Evolutionary conservation across 2,329 filamentous ascomycete genomes (phyloP).

Genomic region (Leptoxyphium fumago): DNA sequence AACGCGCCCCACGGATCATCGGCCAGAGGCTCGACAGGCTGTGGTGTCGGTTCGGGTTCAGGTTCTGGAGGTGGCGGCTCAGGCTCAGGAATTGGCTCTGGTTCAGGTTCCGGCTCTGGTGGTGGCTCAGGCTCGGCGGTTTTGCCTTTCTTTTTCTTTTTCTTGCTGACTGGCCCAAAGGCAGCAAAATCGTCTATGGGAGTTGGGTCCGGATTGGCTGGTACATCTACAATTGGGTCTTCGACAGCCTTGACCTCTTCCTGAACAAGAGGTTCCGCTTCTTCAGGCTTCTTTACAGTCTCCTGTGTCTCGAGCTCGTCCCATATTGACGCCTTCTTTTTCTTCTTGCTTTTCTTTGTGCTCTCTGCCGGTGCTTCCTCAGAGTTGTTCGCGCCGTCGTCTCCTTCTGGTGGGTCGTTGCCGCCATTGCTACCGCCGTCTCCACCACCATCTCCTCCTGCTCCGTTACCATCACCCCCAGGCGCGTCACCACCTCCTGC

Average conservation of each 20-base stretch:
- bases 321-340: slow-evolving; percentile 24
- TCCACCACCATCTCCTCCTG: slow-evolving; percentile 15
- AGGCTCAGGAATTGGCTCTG: slow-evolving; percentile 4
- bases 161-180: slow-evolving; percentile 18
- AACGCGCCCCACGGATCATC: slow-evolving; percentile 25
- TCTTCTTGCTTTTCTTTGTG: slow-evolving; percentile 25
- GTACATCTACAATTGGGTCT: slow-evolving; percentile 18
- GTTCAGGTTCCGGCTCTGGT: slow-evolving; percentile 8
- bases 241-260: slow-evolving; percentile 3
- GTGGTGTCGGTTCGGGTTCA: neutral
- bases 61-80: slow-evolving; percentile 5
- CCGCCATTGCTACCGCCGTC: slow-evolving; percentile 11
- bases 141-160: slow-evolving; percentile 17
- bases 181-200: slow-evolving; percentile 24
- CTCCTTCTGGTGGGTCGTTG: slow-evolving; percentile 15
- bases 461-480: slow-evolving; percentile 17
- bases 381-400: slow-evolving; percentile 17
- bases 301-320: slow-evolving; percentile 19
- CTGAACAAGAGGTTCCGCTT: slow-evolving; percentile 22
- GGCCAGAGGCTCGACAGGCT: neutral
- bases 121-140: slow-evolving; percentile 9
- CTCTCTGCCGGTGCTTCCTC: slow-evolving; percentile 18
- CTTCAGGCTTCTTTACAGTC: slow-evolving; percentile 17
- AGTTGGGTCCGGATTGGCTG: slow-evolving; percentile 13
- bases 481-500: slow-evolving; percentile 19